Base-by-base conservation (phyloP, 78 protist genomes). In the Polysphondylium violaceum region DNA sequence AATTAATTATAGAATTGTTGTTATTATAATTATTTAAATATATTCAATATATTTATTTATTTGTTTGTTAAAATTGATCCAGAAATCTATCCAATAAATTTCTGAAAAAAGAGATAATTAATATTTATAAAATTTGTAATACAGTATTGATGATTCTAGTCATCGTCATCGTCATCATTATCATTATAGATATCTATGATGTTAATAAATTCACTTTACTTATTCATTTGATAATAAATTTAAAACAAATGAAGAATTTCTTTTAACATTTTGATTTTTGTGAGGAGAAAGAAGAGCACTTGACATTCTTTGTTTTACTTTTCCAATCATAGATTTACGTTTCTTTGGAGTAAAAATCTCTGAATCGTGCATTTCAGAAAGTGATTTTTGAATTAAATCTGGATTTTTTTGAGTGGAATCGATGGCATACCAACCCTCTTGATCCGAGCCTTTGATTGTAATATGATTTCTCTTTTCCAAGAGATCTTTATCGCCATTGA, bases 231-330 rank as follows among this genome's bases (percentile, higher is more conserved):
- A n/a, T 14, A 64, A 35, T 2, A 78, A 83, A 47, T 83, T 83
- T 35, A 83, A 41, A 33, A 83, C 76, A 19, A 83, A 83, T 17
- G 90, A 83, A 40, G 90, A 83, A 58, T 63, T 83, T 69, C 90
- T 83, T 41, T 41, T 67, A 14, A 58, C 65, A 19, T 23, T 36
- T 36, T 23, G 35, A 33, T 69, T 69, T 19, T 35, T 55, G 11
- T 36, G 71, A 8, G 90, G 72, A 21, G 73, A 55, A 19, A 72
- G 76, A 2, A 67, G 19, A 14, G 79, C 63, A 11, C 61, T 55
- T 7, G 72, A 55, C 58, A 38, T 68, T 55, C 76, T 47, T 44
- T 76, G 71, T 40, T 68, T 79, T 2, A 79, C 33, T 47, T 79
- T 79, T 16, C 69, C 78, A 29, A 83, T 56, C 50, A 69, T 56